phyloP scores from a whole-genome alignment of 768 basidiomycete genomes.

The Russula compacta region DNA sequence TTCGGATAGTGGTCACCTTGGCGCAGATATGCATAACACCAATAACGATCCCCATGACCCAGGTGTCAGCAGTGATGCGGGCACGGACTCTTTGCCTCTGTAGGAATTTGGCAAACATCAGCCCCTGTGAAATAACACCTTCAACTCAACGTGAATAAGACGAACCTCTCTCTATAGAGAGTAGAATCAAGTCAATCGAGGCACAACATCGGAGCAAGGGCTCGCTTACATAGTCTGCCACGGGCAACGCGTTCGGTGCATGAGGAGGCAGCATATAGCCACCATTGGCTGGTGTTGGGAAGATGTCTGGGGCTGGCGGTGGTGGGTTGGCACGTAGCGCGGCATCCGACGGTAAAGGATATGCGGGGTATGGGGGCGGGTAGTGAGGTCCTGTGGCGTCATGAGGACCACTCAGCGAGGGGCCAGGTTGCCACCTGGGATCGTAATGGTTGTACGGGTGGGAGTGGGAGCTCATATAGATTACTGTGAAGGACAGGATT shows the following conservation, averaged over 20 bases:
- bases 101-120: not conserved
- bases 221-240: not conserved
- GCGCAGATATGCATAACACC: slow-evolving; percentile 17
- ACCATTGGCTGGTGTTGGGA: not conserved
- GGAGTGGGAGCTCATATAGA: not conserved
- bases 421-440: not conserved
- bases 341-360: not conserved
- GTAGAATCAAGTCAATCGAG: not conserved
- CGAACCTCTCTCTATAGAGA: not conserved
- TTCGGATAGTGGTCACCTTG: slow-evolving; percentile 8
- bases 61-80: slow-evolving; percentile 25
- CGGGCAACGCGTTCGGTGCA: not conserved
- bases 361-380: not conserved
- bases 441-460: not conserved
- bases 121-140: not conserved
- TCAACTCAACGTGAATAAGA: not conserved
- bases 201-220: not conserved
- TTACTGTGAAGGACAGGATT: not conserved
- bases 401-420: not conserved
- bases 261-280: not conserved
- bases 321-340: not conserved
- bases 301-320: not conserved
- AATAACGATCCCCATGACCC: slow-evolving; percentile 29
- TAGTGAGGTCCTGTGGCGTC: not conserved
- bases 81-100: slow-evolving; percentile 26